These are phyloP conservation scores for Botrytis aclada DNA, from an alignment of 2,329 filamentous ascomycete genomes.

Conservation along the genomic window DNA sequence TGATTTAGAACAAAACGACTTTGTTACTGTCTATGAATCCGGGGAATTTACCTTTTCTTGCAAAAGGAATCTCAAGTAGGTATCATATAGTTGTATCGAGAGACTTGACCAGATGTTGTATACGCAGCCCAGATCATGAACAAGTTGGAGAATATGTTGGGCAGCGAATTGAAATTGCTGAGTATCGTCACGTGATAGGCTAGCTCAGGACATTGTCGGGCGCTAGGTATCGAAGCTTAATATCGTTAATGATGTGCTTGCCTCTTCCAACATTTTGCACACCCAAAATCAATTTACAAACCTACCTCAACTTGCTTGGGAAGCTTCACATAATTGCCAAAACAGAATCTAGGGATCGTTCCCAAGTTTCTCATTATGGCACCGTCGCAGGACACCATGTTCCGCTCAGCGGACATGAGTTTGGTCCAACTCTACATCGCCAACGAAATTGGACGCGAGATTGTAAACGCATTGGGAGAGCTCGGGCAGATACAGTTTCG, in stretches of 20 bases:
- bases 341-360: constrained; percentile 23
- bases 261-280: constrained; percentile 16
- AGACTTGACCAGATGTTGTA: not conserved
- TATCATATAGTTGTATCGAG: not conserved
- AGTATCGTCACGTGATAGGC: not conserved
- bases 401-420: constrained; percentile 99
- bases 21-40: not conserved
- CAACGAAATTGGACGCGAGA: constrained; percentile 97
- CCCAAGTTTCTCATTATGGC: constrained; percentile 49
- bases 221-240: constrained; percentile 10
- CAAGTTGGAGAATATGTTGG: not conserved
- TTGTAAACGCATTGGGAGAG: constrained; percentile 94
- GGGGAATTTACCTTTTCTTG: not conserved
- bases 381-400: constrained; percentile 81
- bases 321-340: constrained; percentile 26
- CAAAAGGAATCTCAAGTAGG: not conserved
- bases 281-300: constrained; percentile 12
- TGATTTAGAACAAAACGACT: not conserved
- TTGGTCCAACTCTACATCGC: constrained; percentile 99
- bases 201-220: constrained; percentile 5
- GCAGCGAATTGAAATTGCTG: not conserved
- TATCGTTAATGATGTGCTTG: not conserved
- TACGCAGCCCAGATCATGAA: not conserved
- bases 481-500: constrained; percentile 94
- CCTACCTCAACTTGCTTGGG: not conserved